Base-by-base conservation (phyloP, 2,329 filamentous ascomycete species). In the Arachnomyces sp. region DNA sequence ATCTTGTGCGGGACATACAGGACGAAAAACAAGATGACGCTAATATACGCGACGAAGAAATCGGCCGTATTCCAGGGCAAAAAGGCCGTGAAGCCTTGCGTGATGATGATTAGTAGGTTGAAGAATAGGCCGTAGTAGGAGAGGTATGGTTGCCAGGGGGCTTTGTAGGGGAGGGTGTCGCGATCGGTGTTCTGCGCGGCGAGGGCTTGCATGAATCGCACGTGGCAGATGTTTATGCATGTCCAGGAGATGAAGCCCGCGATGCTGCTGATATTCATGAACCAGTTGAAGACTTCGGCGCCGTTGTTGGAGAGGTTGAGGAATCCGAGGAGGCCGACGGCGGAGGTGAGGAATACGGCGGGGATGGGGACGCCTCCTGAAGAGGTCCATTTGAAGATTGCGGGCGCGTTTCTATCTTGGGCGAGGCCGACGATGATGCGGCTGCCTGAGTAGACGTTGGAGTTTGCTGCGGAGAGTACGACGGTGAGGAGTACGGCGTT, bases 391-490 rank as follows among this genome's bases (percentile, higher is more conserved):
- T 57, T 56, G 45, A 73, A 61, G 45, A 65, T 60, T 2, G 47
- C 51, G 3, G 70, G 70, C 1, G 66, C 70, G 40, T 61, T 65
- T 6, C 60, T 52, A 40, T 68, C 63, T 40, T 68, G 60, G 1
- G 69, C 73, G 55, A 88, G 74, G 43, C 78, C 79, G 54, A 83
- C 79, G 7, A 88, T 67, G 14, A 86, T 77, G 54, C 83, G 77
- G 31, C 77, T 81, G 37, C 81, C 64, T 16, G 55, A 57, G 48
- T 61, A 66, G 13, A 65, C 56, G 42, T 63, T 63, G 31, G 60
- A 61, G 44, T 68, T 68, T 30, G 61, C 65, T 2, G 64, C 60
- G 7, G 65, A 68, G 38, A 65, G 56, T 11, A 66, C 65, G 33
- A 64, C 61, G 1, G 64, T 66, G 38, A 68, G 47, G n/a, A 68